Conservation (phyloP, 1,284 basidiomycete genomes). For the Boletus mariae region DNA sequence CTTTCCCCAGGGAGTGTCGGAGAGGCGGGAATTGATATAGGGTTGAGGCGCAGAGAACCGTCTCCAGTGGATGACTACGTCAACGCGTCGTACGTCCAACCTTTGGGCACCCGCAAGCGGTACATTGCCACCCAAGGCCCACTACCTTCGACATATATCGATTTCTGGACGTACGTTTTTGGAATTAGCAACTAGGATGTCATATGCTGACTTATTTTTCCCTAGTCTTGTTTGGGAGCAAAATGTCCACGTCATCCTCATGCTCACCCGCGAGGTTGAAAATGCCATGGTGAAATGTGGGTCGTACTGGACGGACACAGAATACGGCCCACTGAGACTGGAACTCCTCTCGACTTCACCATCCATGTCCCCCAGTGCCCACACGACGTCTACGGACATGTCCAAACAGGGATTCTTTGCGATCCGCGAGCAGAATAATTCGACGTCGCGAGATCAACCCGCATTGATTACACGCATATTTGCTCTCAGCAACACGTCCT, state of each 20-base stretch:
- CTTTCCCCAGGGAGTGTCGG: not conserved
- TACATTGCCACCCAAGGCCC: constrained; percentile 99
- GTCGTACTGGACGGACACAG: constrained; percentile 78
- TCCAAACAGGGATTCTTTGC: constrained; percentile 30
- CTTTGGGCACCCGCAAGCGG: constrained; percentile 70
- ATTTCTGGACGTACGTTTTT: constrained; percentile 90
- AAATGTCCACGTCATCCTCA: constrained; percentile 76
- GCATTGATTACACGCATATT: constrained; percentile 67
- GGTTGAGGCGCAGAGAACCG: constrained; percentile 8
- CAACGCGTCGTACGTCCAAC: constrained; percentile 90
- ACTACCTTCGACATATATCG: constrained; percentile 81
- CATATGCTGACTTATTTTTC: constrained; percentile 9
- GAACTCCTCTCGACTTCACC: constrained; percentile 62
- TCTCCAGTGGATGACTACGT: constrained; percentile 78
- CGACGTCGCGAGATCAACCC: constrained; percentile 21
- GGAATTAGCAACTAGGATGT: not conserved
- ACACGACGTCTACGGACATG: constrained; percentile 11
- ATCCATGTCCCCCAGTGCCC: constrained; percentile 21
- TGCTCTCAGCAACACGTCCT: constrained; percentile 56
- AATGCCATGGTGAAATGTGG: constrained; percentile 89
- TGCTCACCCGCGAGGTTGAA: constrained; percentile 92
- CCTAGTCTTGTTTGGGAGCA: constrained; percentile 76
- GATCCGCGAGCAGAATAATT: constrained; percentile 21
- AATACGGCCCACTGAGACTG: constrained; percentile 70
- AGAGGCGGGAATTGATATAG: not conserved